Base-by-base conservation (phyloP, 2,329 filamentous ascomycete species). In the Botrytis squamosa region DNA sequence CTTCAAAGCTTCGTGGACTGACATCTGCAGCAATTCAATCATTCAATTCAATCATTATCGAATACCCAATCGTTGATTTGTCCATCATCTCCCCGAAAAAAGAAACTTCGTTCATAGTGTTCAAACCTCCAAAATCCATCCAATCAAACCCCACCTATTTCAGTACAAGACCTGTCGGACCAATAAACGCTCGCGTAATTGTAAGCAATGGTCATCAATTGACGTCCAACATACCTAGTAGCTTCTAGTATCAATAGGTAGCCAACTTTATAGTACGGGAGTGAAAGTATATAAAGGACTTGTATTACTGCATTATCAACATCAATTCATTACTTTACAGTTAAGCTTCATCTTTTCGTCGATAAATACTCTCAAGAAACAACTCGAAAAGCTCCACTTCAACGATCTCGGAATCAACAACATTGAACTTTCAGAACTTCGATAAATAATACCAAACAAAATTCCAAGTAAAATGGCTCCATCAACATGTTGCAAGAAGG, bases 401-500 rank as follows among this genome's bases (percentile, higher is more conserved):
- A 55, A 55, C 52, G 7, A 57, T 57, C n/a, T 33, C 14, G 7
- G 29, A 57, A 29, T 33, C 7, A 29, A 29, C 14, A 57, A 57
- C 14, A 16, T 57, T 9, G 7, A 57, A 29, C 7, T 57, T 9
- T 18, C 5, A 22, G 14, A 38, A 60, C 57, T 60, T 60, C 5
- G 29, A 36, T 10, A 60, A 60, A 33, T 9, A 38, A 38, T 22
- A 12, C 29, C 22, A 25, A 38, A 66, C 42, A 38, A 49, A 4
- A 14, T 12, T 18, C 8, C 9, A 18, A 67, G 2, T 36, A 79
- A 74, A 76, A 81, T 81, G 78, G 72, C 76, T 73, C 72, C 77
- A 60, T 77, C 75, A 46, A 81, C 80, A 71, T 81, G 80, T 71
- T 81, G 80, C 73, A 81, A 80, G 78, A 77, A 72, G 72, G 76